phyloP scores from a whole-genome alignment of 257 asterid genomes.

The Solanum clarkiae region DNA sequence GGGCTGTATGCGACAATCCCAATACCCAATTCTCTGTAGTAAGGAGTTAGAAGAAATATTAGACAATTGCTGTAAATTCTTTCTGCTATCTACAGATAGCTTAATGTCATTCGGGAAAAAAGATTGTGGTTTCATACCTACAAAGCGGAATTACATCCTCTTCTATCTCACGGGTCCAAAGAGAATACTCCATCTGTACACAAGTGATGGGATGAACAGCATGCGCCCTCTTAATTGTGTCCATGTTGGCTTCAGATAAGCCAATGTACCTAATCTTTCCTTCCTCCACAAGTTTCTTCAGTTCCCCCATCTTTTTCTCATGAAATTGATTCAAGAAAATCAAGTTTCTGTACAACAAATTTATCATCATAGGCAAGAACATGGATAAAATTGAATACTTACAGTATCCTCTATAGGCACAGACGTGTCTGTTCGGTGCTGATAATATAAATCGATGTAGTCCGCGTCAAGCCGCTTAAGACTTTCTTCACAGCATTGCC shows the following conservation, averaged over 20 bases:
- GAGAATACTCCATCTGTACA: slow-evolving; percentile 50
- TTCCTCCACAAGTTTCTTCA: slow-evolving; percentile 45
- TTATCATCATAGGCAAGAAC: background rate
- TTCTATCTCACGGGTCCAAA: slow-evolving; percentile 46
- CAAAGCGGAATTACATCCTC: slow-evolving; percentile 45
- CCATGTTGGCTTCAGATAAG: slow-evolving; percentile 40
- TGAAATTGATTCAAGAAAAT: background rate
- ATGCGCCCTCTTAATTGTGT: slow-evolving; percentile 50
- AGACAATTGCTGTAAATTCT: background rate
- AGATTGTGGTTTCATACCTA: slow-evolving; percentile 7
- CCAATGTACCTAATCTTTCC: slow-evolving; percentile 45
- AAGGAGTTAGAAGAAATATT: background rate
- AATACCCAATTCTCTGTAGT: slow-evolving; percentile 34
- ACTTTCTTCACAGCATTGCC: slow-evolving; percentile 40
- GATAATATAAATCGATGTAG: slow-evolving; percentile 47
- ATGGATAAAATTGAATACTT: background rate
- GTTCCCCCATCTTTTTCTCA: slow-evolving; percentile 31
- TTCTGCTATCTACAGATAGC: background rate
- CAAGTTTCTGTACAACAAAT: background rate
- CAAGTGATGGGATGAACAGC: slow-evolving; percentile 45
- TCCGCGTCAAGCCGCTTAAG: slow-evolving; percentile 37
- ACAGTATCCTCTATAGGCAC: slow-evolving; percentile 57
- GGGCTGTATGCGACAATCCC: slow-evolving; percentile 47
- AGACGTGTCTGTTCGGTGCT: slow-evolving; percentile 28
- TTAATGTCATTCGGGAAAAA: background rate